Conservation (phyloP, 139 green algal genomes). For the Coccomyxa sp. region DNA sequence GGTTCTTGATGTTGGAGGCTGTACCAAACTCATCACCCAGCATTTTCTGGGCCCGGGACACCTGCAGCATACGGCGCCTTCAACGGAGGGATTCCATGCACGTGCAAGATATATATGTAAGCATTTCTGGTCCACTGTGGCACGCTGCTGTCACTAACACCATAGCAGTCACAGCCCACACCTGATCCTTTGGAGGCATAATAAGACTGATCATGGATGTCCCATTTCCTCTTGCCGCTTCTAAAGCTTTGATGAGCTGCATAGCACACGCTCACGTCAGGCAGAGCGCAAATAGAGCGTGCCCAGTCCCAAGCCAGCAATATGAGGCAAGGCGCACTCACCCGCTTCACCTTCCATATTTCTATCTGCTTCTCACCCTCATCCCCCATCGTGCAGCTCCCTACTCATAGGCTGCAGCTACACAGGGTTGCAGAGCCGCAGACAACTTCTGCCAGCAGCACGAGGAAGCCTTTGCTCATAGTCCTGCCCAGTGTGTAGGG, state of each 20-base stretch:
- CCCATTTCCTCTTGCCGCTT: conserved; percentile 87
- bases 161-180: conserved; percentile 17
- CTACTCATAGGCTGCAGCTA: neutral
- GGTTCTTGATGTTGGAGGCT: conserved; percentile 98
- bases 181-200: conserved; percentile 97
- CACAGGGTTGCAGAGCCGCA: too few species aligned
- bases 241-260: conserved; percentile 88
- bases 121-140: too few species aligned
- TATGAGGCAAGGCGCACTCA: conserved; percentile 24
- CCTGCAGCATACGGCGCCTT: conserved; percentile 14
- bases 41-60: conserved; percentile 94
- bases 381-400: conserved; percentile 6
- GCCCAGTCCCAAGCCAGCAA: neutral
- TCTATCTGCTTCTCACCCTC: conserved; percentile 78
- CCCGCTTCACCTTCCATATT: conserved; percentile 94
- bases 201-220: conserved; percentile 99
- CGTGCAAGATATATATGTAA: neutral
- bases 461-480: too few species aligned
- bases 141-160: neutral
- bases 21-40: conserved; percentile 97
- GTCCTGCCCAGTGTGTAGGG: too few species aligned
- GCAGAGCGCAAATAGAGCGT: neutral
- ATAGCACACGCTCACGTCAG: neutral
- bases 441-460: too few species aligned
- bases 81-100: neutral